Percentiles rank a stretch among this genome's conserved stretches.
Conservation (phyloP, 768 basidiomycete species). For the Macrolepiota albuminosa region DNA sequence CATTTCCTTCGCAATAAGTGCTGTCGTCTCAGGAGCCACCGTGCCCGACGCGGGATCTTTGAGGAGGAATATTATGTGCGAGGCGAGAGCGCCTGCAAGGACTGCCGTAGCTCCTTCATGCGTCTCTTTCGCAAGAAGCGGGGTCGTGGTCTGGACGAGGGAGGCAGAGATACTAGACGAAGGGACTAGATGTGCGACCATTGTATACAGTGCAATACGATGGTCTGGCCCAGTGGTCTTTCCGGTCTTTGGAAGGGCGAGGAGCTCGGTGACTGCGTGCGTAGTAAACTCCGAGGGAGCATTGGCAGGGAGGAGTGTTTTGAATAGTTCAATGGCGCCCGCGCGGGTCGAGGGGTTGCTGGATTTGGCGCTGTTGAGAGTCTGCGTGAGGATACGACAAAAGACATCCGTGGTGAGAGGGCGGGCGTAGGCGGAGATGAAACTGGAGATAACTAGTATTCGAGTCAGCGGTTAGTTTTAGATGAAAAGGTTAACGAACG, state of each 20-base stretch:
- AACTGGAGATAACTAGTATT: slow-evolving; percentile 48
- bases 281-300: slow-evolving; percentile 32
- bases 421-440: slow-evolving; percentile 51
- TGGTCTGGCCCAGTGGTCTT: slow-evolving; percentile 90
- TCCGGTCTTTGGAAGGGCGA: slow-evolving; percentile 71
- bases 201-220: slow-evolving; percentile 72
- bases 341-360: slow-evolving; percentile 57
- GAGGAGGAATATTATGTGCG: slow-evolving; percentile 59
- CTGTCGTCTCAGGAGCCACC: slow-evolving; percentile 38
- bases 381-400: slow-evolving; percentile 51
- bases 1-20: slow-evolving; percentile 69
- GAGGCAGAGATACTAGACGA: slow-evolving; percentile 33
- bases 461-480: background rate
- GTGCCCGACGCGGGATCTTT: slow-evolving; percentile 16
- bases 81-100: slow-evolving; percentile 49
- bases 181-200: slow-evolving; percentile 56
- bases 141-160: slow-evolving; percentile 40
- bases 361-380: slow-evolving; percentile 71
- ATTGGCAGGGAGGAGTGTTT: slow-evolving; percentile 32
- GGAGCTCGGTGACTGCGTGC: slow-evolving; percentile 55
- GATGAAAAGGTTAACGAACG: slow-evolving; percentile 33
- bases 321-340: slow-evolving; percentile 56
- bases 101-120: no score
- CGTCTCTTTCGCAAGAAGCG: slow-evolving; percentile 68
- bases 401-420: slow-evolving; percentile 44